Evolutionary conservation across 1,139 yeast species (phyloP).

Genomic region (Candida sanyaensis): DNA sequence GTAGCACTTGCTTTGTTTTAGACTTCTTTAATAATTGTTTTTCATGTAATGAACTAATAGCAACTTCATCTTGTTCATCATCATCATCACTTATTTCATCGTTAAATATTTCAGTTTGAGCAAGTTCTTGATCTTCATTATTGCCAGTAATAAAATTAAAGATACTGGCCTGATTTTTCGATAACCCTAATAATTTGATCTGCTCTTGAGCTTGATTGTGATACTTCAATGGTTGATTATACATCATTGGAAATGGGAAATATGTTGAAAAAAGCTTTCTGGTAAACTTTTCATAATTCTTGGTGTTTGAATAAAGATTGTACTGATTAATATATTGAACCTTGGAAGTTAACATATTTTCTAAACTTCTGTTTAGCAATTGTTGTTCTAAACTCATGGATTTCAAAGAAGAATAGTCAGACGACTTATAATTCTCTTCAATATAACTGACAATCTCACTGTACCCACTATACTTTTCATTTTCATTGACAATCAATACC

Average conservation of each 20-base stretch:
- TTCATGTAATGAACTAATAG: conserved; percentile 55
- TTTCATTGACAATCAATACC: conserved; percentile 37
- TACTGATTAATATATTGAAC: conserved; percentile 58
- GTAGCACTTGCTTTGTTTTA: conserved; percentile 40
- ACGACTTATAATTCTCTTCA: conserved; percentile 19
- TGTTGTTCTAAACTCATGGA: conserved; percentile 16
- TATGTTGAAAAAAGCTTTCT: conserved; percentile 59
- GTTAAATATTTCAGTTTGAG: conserved; percentile 32
- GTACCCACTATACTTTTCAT: conserved; percentile 45
- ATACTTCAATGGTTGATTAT: conserved; percentile 65
- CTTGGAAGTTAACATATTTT: conserved; percentile 38
- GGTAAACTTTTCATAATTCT: conserved; percentile 66
- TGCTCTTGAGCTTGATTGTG: conserved; percentile 50
- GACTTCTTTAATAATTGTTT: conserved; percentile 45
- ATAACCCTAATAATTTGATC: conserved; percentile 42
- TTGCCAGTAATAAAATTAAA: conserved; percentile 21
- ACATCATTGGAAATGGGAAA: conserved; percentile 86
- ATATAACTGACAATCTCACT: conserved; percentile 41
- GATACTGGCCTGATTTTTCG: conserved; percentile 24
- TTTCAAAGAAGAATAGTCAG: background rate
- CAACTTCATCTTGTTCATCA: conserved; percentile 27
- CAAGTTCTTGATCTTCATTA: conserved; percentile 15
- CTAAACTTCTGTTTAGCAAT: conserved; percentile 26
- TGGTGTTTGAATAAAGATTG: conserved; percentile 58
- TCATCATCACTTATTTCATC: conserved; percentile 20